Evolutionary conservation across 2,329 filamentous ascomycete genomes (phyloP).

Genomic region (Fusarium marasasianum): DNA sequence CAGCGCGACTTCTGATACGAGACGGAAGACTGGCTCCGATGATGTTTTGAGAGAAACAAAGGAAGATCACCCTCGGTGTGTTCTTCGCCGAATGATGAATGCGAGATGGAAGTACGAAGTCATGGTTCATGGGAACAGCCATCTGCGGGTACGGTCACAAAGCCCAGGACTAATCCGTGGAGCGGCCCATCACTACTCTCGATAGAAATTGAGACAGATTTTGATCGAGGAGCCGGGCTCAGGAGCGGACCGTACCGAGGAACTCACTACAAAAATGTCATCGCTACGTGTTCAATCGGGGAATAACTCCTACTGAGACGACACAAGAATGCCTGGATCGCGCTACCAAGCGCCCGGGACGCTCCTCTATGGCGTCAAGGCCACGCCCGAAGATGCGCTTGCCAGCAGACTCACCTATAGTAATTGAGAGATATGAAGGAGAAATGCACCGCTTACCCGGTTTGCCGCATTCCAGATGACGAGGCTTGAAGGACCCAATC

Average conservation of each 20-base stretch:
- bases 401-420: rapidly evolving
- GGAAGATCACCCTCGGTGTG: background rate
- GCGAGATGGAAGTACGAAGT: too few relatives aligned
- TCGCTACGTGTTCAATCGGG: background rate
- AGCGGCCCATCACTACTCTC: rapidly evolving
- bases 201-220: too few relatives aligned
- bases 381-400: background rate
- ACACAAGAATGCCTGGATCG: background rate
- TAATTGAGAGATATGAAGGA: rapidly evolving
- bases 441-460: background rate
- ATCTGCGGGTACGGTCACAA: too few relatives aligned
- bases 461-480: background rate
- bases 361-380: background rate
- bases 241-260: background rate
- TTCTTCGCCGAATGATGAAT: too few relatives aligned
- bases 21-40: background rate
- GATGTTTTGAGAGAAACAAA: too few relatives aligned
- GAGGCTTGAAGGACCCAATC: background rate
- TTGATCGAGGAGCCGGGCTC: background rate
- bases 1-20: background rate
- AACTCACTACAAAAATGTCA: background rate
- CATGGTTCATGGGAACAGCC: too few relatives aligned
- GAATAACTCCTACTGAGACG: rapidly evolving
- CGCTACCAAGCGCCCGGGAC: background rate
- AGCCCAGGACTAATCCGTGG: background rate